Evolutionary conservation across 805 yeast species (phyloP).

Genomic region (Blastobotrys peoriensis): DNA sequence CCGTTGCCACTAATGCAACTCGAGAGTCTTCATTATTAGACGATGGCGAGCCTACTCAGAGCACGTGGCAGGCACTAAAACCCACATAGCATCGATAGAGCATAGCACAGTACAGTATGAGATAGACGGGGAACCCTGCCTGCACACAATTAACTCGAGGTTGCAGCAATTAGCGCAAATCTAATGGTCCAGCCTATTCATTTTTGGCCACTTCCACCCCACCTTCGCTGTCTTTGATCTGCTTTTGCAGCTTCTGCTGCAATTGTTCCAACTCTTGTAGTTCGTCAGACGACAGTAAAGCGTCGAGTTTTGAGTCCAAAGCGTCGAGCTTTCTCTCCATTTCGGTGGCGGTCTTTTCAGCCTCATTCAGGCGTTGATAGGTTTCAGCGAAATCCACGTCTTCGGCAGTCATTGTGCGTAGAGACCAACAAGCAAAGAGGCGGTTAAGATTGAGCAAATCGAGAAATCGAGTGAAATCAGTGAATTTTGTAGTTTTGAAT

Average conservation of each 20-base stretch:
- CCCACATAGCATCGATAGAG: slow-evolving; percentile 8
- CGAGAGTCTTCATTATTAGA: slow-evolving; percentile 6
- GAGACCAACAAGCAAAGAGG: too few relatives aligned
- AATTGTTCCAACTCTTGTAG: slow-evolving; percentile 30
- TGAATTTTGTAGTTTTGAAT: too few relatives aligned
- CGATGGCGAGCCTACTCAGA: slow-evolving; percentile 1
- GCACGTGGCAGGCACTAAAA: slow-evolving; percentile 14
- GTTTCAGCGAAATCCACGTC: slow-evolving; percentile 45
- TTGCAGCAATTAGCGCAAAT: too few relatives aligned
- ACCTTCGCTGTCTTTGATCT: neutral
- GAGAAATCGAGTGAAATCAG: too few relatives aligned
- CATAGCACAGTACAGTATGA: too few relatives aligned
- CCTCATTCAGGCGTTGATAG: slow-evolving; percentile 56
- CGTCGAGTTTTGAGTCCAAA: slow-evolving; percentile 59
- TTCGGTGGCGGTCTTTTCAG: slow-evolving; percentile 56
- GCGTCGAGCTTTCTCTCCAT: slow-evolving; percentile 61
- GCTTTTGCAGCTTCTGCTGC: slow-evolving; percentile 7
- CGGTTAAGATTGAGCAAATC: too few relatives aligned
- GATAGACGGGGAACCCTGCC: too few relatives aligned
- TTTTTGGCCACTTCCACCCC: too few relatives aligned
- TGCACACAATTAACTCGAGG: too few relatives aligned
- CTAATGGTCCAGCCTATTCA: too few relatives aligned
- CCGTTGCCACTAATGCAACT: neutral
- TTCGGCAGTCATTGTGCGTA: neutral
- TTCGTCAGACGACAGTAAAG: slow-evolving; percentile 32